Conservation (phyloP, 2,329 filamentous ascomycete genomes). For the Xylariaceae sp. region DNA sequence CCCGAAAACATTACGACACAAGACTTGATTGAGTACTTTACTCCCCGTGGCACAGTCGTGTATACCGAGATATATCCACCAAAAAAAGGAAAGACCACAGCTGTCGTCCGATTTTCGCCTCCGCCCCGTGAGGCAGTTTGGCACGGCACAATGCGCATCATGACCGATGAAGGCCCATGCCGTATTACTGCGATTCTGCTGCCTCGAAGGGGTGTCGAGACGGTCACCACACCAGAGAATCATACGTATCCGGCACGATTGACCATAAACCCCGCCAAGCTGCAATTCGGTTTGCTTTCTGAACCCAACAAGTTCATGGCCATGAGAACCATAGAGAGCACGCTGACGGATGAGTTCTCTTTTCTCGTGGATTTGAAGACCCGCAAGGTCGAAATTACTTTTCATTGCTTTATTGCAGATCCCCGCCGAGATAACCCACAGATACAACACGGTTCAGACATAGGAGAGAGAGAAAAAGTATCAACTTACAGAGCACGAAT, state of each 20-base stretch:
- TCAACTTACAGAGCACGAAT: conserved; percentile 39
- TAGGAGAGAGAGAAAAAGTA: conserved; percentile 18
- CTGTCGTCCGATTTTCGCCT: conserved; percentile 21
- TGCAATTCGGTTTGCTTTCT: conserved; percentile 27
- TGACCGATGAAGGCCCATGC: conserved; percentile 10
- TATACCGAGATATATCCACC: conserved; percentile 21
- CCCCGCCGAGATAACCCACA: conserved; percentile 20
- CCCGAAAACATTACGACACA: conserved; percentile 16
- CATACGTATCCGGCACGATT: conserved; percentile 13
- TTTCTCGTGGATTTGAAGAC: conserved; percentile 38
- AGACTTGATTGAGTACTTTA: conserved; percentile 20
- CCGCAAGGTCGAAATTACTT: conserved; percentile 39
- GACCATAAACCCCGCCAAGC: conserved; percentile 12
- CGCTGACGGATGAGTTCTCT: conserved; percentile 23
- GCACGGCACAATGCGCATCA: conserved; percentile 14
- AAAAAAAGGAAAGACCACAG: conserved; percentile 3
- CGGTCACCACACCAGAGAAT: conserved; percentile 13
- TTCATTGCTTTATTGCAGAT: conserved; percentile 30
- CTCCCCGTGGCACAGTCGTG: conserved; percentile 16
- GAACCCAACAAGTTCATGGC: conserved; percentile 50
- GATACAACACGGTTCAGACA: conserved; percentile 12
- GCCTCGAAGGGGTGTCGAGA: neutral
- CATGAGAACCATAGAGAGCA: conserved; percentile 43
- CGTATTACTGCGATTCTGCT: conserved; percentile 13
- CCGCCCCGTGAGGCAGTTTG: conserved; percentile 22